Percentiles rank a stretch among this genome's conserved stretches.
Conservation (phyloP, 1,139 yeast species). For the Debaryomyces psychrophilus region DNA sequence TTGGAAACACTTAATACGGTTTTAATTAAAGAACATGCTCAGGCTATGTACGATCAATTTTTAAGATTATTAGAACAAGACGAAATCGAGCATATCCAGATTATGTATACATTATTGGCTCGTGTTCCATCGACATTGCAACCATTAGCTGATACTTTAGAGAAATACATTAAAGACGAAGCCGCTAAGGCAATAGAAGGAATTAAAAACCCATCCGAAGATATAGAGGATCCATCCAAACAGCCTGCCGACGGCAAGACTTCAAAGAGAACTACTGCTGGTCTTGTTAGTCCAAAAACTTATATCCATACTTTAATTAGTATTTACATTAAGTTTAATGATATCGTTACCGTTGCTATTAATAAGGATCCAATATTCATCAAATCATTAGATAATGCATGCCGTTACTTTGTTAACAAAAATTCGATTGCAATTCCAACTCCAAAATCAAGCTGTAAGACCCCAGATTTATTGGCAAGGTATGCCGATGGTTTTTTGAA, state of each 20-base stretch:
- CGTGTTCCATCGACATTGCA: conserved; percentile 75
- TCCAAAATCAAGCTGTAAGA: conserved; percentile 53
- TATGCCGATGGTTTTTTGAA: conserved; percentile 85
- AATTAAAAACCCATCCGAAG: conserved; percentile 53
- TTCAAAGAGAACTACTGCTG: conserved; percentile 28
- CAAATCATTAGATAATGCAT: conserved; percentile 87
- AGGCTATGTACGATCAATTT: conserved; percentile 77
- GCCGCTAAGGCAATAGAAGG: conserved; percentile 72
- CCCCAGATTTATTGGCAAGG: conserved; percentile 90
- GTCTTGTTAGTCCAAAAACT: conserved; percentile 66
- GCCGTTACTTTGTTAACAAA: conserved; percentile 79
- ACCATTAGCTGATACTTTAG: conserved; percentile 76
- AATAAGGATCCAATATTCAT: conserved; percentile 78
- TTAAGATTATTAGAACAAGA: conserved; percentile 71
- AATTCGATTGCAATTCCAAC: conserved; percentile 78
- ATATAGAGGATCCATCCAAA: conserved; percentile 25
- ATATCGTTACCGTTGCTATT: conserved; percentile 71
- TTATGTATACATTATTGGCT: conserved; percentile 75
- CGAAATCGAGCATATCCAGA: conserved; percentile 73
- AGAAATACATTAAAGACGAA: conserved; percentile 71
- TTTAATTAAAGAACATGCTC: conserved; percentile 78
- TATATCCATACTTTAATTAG: conserved; percentile 78
- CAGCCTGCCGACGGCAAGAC: conserved; percentile 17
- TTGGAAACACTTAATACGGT: conserved; percentile 76
- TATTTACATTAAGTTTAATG: conserved; percentile 68